Evolutionary conservation across 352 stramenopile genomes (phyloP).

Genomic region (Thalassiosira mediterranea): DNA sequence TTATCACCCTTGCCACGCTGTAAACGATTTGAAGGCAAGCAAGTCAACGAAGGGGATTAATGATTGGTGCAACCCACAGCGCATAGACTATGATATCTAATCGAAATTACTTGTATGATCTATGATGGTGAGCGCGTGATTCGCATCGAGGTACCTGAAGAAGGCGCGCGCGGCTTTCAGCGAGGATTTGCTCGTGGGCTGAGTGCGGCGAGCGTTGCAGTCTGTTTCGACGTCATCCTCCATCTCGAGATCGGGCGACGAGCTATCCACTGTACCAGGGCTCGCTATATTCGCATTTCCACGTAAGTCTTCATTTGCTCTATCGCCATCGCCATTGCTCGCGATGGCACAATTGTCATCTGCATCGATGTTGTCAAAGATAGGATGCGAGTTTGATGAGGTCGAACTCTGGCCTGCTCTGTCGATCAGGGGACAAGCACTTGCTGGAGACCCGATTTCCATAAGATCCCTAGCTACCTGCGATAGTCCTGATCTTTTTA

Average conservation of each 20-base stretch:
- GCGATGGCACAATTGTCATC: not conserved
- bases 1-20: too few species aligned
- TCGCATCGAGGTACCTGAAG: conserved; percentile 43
- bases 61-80: too few species aligned
- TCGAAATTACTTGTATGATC: conserved; percentile 3
- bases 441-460: conserved; percentile 28
- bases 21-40: too few species aligned
- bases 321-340: not conserved
- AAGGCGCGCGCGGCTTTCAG: conserved; percentile 35
- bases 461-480: conserved; percentile 18
- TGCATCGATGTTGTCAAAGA: conserved; percentile 9
- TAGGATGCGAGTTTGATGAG: too few species aligned
- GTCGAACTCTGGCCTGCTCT: too few species aligned
- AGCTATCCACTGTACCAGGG: not conserved
- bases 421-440: too few species aligned
- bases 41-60: too few species aligned
- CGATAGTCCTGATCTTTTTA: conserved; percentile 26
- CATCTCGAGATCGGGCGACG: conserved; percentile 8
- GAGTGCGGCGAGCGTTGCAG: conserved; percentile 8
- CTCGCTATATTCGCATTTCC: conserved; percentile 6
- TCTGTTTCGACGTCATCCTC: conserved; percentile 6
- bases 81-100: too few species aligned
- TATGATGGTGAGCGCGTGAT: conserved; percentile 35
- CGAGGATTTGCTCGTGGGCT: conserved; percentile 40
- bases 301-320: not conserved